Conservation (phyloP, 2,329 filamentous ascomycete genomes). For the Diaporthe amygdali region DNA sequence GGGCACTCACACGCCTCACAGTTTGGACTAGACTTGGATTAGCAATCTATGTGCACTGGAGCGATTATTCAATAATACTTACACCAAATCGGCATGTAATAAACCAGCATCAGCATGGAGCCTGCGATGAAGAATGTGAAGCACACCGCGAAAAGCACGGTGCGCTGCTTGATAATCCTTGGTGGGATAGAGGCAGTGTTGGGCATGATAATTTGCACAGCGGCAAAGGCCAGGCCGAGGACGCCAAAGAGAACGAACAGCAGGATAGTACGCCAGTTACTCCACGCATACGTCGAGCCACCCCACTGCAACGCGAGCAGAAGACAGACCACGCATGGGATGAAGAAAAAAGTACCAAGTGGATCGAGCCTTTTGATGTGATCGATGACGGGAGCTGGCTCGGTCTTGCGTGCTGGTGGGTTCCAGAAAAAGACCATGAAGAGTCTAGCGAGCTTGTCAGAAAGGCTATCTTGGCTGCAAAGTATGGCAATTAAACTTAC, state of each 20-base stretch:
- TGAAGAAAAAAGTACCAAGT: slow-evolving; percentile 63
- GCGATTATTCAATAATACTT: slow-evolving; percentile 33
- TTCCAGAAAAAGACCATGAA: slow-evolving; percentile 56
- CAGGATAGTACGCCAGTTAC: slow-evolving; percentile 55
- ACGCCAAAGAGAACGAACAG: slow-evolving; percentile 58
- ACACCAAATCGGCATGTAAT: slow-evolving; percentile 62
- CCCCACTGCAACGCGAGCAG: slow-evolving; percentile 70
- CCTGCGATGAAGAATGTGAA: slow-evolving; percentile 54
- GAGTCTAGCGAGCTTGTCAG: slow-evolving; percentile 26
- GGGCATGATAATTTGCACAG: slow-evolving; percentile 58
- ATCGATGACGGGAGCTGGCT: slow-evolving; percentile 39
- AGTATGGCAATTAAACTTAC: neutral
- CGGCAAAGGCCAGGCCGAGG: slow-evolving; percentile 51
- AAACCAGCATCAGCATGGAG: slow-evolving; percentile 59
- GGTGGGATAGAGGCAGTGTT: slow-evolving; percentile 62
- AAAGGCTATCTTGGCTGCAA: too few species aligned
- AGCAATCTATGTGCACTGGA: neutral
- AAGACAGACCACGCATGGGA: slow-evolving; percentile 64
- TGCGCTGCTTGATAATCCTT: slow-evolving; percentile 59
- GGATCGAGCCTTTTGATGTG: slow-evolving; percentile 62
- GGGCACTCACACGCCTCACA: slow-evolving; percentile 55
- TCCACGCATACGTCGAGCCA: slow-evolving; percentile 59
- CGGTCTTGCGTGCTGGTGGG: slow-evolving; percentile 39
- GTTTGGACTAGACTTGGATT: slow-evolving; percentile 52
- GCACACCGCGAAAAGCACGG: slow-evolving; percentile 53